Conservation (phyloP, 768 basidiomycete species). For the Podaxis sp. region DNA sequence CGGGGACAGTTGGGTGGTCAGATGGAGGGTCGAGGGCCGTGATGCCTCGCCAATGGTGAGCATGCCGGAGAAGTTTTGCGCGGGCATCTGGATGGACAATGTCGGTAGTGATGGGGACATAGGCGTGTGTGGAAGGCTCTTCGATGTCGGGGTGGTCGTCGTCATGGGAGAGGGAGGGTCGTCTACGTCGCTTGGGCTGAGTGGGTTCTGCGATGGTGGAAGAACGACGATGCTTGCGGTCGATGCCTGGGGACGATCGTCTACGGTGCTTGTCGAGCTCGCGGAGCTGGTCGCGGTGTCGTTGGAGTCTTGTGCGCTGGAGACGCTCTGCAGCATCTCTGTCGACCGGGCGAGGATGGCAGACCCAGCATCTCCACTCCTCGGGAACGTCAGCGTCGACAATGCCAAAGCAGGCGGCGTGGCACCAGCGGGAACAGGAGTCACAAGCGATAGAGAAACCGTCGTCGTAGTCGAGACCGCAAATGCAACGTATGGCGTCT, state of each 20-base stretch:
- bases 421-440: conserved; percentile 79
- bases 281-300: not conserved
- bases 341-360: conserved; percentile 42
- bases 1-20: conserved; percentile 9
- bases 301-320: conserved; percentile 40
- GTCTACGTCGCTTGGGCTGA: conserved; percentile 15
- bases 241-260: not conserved
- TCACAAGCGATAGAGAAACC: conserved; percentile 89
- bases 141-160: conserved; percentile 51
- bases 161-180: conserved; percentile 26
- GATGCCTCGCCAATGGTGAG: conserved; percentile 66
- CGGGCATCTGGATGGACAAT: conserved; percentile 42
- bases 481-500: conserved; percentile 70
- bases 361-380: conserved; percentile 72
- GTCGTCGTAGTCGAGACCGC: conserved; percentile 72
- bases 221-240: conserved; percentile 26
- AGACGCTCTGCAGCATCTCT: conserved; percentile 38
- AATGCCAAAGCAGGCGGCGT: conserved; percentile 76
- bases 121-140: conserved; percentile 44
- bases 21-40: conserved; percentile 38
- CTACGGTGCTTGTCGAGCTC: not conserved
- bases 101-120: conserved; percentile 48
- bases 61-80: conserved; percentile 53
- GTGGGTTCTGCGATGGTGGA: conserved; percentile 21
- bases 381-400: conserved; percentile 62